phyloP scores from a whole-genome alignment of 768 basidiomycete genomes.

The Stropharia rugosoannulata region DNA sequence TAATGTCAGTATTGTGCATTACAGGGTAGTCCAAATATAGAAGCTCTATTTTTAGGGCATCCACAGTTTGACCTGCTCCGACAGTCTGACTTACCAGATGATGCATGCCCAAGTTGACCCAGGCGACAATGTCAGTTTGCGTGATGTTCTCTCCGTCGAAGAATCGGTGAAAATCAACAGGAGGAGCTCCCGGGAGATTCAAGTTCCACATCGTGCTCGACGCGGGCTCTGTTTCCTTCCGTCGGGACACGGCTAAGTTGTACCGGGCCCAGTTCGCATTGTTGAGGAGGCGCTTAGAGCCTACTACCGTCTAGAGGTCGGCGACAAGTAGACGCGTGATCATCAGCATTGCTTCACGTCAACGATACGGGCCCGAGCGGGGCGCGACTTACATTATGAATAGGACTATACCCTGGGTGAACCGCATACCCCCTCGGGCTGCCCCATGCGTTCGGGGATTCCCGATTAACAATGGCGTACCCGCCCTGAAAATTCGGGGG shows the following conservation, averaged over 20 bases:
- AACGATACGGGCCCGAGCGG: not conserved
- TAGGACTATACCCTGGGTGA: conserved; percentile 55
- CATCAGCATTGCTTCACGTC: not conserved
- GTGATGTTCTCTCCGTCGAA: conserved; percentile 64
- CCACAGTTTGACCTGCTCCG: no score
- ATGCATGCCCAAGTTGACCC: conserved; percentile 69
- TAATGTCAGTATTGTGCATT: not conserved
- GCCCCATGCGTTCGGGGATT: conserved; percentile 55
- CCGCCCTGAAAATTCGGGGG: conserved; percentile 56
- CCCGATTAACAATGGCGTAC: conserved; percentile 56
- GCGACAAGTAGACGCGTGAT: not conserved
- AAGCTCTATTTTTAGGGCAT: not conserved
- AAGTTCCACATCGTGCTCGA: conserved; percentile 64
- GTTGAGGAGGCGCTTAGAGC: conserved; percentile 56
- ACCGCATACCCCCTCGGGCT: conserved; percentile 58
- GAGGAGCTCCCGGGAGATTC: conserved; percentile 54
- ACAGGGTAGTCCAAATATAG: not conserved
- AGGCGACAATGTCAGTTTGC: conserved; percentile 65
- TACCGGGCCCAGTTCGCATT: conserved; percentile 71
- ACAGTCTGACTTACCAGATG: conserved; percentile 41
- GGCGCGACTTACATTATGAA: conserved; percentile 41
- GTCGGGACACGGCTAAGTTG: conserved; percentile 53
- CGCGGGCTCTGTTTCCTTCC: conserved; percentile 61
- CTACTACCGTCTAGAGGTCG: conserved; percentile 45
- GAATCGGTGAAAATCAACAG: conserved; percentile 60